Evolutionary conservation across 805 yeast species (phyloP).

Genomic region (Kazachstania bromeliacearum): DNA sequence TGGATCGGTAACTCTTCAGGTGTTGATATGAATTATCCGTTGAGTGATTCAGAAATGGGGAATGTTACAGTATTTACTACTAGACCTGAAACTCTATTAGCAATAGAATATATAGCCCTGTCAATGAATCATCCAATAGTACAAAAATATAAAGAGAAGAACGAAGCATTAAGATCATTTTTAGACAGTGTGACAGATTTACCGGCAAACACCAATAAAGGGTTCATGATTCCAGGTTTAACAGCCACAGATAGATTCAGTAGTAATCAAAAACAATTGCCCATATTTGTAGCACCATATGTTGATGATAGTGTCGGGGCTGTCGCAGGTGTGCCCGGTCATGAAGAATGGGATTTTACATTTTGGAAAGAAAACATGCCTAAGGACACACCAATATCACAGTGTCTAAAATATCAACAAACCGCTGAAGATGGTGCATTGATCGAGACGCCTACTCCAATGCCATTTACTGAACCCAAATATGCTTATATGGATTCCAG

Average conservation of each 20-base stretch:
- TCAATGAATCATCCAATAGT: slow-evolving; percentile 63
- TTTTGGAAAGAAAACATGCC: slow-evolving; percentile 69
- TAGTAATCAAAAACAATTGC: slow-evolving; percentile 39
- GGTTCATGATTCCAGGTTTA: slow-evolving; percentile 41
- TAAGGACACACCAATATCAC: slow-evolving; percentile 27
- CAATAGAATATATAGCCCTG: slow-evolving; percentile 76
- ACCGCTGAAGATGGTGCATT: no score
- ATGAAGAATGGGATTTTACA: slow-evolving; percentile 72
- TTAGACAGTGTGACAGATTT: slow-evolving; percentile 31
- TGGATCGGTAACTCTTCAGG: slow-evolving; percentile 93
- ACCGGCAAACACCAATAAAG: slow-evolving; percentile 47
- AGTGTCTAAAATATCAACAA: slow-evolving; percentile 46
- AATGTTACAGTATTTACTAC: slow-evolving; percentile 64
- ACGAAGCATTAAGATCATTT: slow-evolving; percentile 39
- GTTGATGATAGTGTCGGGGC: slow-evolving; percentile 51
- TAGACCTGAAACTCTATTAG: slow-evolving; percentile 77
- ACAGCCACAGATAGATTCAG: slow-evolving; percentile 52
- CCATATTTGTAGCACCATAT: slow-evolving; percentile 85
- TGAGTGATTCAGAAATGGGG: slow-evolving; percentile 17
- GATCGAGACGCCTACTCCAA: no score
- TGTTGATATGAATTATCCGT: slow-evolving; percentile 50
- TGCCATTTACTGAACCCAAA: no score
- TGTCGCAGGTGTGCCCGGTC: slow-evolving; percentile 95
- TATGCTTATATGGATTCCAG: slow-evolving; percentile 41
- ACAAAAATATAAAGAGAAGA: slow-evolving; percentile 28